Evolutionary conservation across 192 early-diverging fungal species (phyloP), one percentile per base, ranked within the genome.

Genomic region (Podila clonocystis): DNA sequence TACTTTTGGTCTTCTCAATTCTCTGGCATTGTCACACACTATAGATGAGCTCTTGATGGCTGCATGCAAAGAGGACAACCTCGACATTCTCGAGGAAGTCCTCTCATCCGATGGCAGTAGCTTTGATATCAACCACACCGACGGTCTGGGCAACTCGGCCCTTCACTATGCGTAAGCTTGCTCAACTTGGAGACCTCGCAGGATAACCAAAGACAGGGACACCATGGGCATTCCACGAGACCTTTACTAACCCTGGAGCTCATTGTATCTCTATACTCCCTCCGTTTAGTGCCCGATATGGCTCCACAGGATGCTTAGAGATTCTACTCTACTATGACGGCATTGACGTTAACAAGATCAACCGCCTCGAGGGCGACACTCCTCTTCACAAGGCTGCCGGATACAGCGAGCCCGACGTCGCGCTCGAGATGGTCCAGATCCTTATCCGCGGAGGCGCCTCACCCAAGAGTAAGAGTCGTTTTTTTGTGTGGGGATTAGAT

Each of bases 61-160:
- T 13, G 93, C 93, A 36, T 92, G 91, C 77, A 88, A 88, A 79
- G 84, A 90, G 62, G 91, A 93, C 83, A 89, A 92, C 52, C 85
- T 91, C 41, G 90, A 91, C 58, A 73, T 91, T 76, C 83, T 94
- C 33, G 82, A 87, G 29, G 82, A 89, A 62, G 79, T 94, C 50
- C 80, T 94, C 24, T 64, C 74, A 26, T 66, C 84, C 64, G 79
- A 83, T 9, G 72, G 65, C 28, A 71, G 82, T 24, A 62, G 52
- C 33, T 82, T 88, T 41, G 75, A 91, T 50, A 83, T 94, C 66
- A 91, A 92, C 75, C 85, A 86, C 69, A 80, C 70, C 1, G 91
- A 94, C 66, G 88, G 75, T 20, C 31, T 87, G n/a, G 93, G 93
- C 20, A 89, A 89, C 41, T 87, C 91, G 7, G 88, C 91, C 3